Base-by-base conservation (phyloP, 768 basidiomycete species). In the Heimioporus sp. region DNA sequence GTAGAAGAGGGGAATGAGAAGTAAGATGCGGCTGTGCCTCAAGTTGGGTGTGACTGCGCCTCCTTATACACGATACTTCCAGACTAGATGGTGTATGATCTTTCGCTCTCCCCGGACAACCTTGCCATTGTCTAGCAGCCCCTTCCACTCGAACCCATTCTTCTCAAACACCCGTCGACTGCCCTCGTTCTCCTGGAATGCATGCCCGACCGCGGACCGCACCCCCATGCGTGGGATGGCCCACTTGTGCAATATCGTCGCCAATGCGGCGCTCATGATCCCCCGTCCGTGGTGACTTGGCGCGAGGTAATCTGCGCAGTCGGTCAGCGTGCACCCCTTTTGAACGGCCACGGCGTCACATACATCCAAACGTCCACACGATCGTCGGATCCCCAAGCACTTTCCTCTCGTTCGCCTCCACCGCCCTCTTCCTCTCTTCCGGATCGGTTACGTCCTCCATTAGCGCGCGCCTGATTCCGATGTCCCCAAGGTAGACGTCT, bases 181-280 rank as follows among this genome's bases (percentile, higher is more conserved):
- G 0, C 74, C 86, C 5, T 65, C 61, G 65, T 90, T 90, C 8
- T 73, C 84, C 5, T 62, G 61, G 44, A 78, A 80, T 7, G 77
- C 73, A 11, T 70, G 67, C 2, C 68, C 77, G 16, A 71, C 65
- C 52, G 87, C 72, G 43, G 63, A 63, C 10, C 74, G 74, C 8
- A 77, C 73, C 1, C 76, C 74, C 87, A 90, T 86, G 44, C 83
- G 70, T 1, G 85, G 85, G 38, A 87, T 71, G 19, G 72, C 80
- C 86, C 88, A 88, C 11, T 75, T 61, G 16, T 76, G 61, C 40
- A 90, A 47, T 31, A 91, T 43, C 6, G 76, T 77, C 9, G 66
- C 67, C 31, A 90, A 60, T 0, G 78, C 85, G n/a, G 79, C 80
- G 19, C 79, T 78, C 89, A 90, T 90, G 55, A 90, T 87, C 0